Percentiles rank a stretch among this genome's conserved stretches.
Conservation (phyloP, 1,284 basidiomycete genomes). For the Polyporus tsugae region DNA sequence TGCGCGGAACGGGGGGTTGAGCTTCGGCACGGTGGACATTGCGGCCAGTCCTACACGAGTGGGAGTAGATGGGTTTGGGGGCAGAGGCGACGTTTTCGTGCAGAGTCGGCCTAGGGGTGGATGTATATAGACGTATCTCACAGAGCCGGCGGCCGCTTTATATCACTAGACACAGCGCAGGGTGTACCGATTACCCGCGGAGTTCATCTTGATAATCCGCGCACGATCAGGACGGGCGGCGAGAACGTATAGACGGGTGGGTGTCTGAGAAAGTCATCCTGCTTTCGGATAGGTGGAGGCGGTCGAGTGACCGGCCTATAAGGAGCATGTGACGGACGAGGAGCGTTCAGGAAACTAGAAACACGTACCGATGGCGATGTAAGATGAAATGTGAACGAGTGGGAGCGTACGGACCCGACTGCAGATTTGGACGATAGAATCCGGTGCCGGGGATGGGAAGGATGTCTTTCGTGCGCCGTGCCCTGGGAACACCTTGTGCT, state of each 20-base stretch:
- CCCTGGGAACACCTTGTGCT: constrained; percentile 22
- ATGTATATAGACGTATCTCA: constrained; percentile 17
- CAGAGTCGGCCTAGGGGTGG: constrained; percentile 2
- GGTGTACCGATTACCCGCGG: constrained; percentile 24
- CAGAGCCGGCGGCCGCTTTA: constrained; percentile 28
- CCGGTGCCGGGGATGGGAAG: background rate
- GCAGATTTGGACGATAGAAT: constrained; percentile 2
- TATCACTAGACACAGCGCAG: constrained; percentile 13
- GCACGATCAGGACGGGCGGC: constrained; percentile 23
- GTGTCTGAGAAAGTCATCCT: constrained; percentile 4
- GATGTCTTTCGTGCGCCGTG: constrained; percentile 15
- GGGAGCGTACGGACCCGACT: constrained; percentile 1
- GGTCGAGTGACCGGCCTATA: background rate
- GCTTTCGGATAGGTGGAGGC: background rate
- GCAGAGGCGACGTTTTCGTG: background rate
- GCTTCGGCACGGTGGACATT: constrained; percentile 34
- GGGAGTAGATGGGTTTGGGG: background rate
- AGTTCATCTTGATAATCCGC: constrained; percentile 26
- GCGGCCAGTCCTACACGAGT: too few relatives aligned
- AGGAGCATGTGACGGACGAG: background rate
- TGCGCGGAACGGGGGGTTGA: constrained; percentile 49
- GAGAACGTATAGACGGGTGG: constrained; percentile 16
- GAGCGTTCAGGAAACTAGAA: background rate
- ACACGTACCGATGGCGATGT: background rate
- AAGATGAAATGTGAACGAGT: background rate